Evolutionary conservation across 345 rosid genomes (phyloP).

Genomic region (Melaleuca quinquenervia): DNA sequence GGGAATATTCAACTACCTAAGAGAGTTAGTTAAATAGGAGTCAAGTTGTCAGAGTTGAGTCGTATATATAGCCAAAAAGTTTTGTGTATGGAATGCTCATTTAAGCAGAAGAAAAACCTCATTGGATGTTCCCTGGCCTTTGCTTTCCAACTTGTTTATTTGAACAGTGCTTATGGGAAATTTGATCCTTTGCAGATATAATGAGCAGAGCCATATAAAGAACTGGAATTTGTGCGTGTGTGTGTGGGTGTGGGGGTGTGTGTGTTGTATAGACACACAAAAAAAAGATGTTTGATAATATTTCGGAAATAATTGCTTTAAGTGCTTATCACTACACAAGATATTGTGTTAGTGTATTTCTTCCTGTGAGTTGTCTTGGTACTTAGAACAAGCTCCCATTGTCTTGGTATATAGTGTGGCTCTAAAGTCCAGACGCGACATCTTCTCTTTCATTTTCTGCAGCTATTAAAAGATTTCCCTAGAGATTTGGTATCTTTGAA

Average conservation of each 20-base stretch:
- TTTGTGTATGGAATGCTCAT: not conserved
- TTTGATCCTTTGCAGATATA: not conserved
- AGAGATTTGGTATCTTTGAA: conserved; percentile 62
- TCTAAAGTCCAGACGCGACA: not conserved
- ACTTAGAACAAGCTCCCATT: not conserved
- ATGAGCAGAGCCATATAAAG: not conserved
- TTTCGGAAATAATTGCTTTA: not conserved
- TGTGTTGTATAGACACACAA: not conserved
- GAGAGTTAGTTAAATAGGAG: not conserved
- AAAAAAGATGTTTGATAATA: not conserved
- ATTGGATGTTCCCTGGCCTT: not conserved
- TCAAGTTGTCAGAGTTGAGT: not conserved
- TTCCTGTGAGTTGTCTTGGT: not conserved
- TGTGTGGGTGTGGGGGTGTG: not conserved
- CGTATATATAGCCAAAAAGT: not conserved
- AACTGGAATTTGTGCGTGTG: not conserved
- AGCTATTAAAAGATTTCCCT: conserved; percentile 64
- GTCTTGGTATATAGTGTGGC: not conserved
- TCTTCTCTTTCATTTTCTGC: conserved; percentile 14
- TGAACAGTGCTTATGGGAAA: not conserved
- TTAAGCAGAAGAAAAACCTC: not conserved
- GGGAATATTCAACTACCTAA: not conserved
- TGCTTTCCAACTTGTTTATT: not conserved
- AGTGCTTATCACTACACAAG: not conserved
- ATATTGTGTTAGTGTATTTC: not conserved